Evolutionary conservation across 805 yeast species (phyloP).

Genomic region (Sugiyamaella qingdaonensis): DNA sequence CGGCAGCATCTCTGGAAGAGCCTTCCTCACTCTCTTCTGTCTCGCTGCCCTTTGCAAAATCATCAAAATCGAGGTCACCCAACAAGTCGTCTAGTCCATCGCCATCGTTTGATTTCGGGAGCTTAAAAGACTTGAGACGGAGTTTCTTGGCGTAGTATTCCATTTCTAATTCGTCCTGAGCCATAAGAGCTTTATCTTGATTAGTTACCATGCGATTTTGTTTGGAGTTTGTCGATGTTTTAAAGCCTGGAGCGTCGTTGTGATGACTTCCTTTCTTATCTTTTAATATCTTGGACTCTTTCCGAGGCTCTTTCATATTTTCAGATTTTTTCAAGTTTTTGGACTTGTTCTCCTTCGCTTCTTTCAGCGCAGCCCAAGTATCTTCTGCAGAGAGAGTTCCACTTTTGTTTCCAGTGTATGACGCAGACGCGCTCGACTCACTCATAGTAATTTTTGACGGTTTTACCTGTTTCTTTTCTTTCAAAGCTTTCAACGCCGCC

Average conservation of each 20-base stretch:
- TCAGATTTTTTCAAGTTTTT: no score
- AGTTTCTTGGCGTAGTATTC: slow-evolving; percentile 77
- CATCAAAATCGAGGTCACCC: slow-evolving; percentile 39
- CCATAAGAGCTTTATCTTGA: slow-evolving; percentile 46
- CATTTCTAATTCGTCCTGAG: slow-evolving; percentile 72
- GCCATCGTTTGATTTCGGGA: slow-evolving; percentile 48
- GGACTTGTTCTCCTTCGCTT: slow-evolving; percentile 20
- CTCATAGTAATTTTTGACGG: slow-evolving; percentile 20
- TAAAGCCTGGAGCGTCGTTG: background rate
- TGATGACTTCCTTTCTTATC: background rate
- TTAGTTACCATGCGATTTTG: slow-evolving; percentile 27
- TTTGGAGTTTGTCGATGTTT: slow-evolving; percentile 14
- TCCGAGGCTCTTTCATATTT: background rate
- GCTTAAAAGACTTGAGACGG: slow-evolving; percentile 57
- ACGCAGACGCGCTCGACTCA: slow-evolving; percentile 32
- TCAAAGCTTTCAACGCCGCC: slow-evolving; percentile 42
- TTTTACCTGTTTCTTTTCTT: slow-evolving; percentile 29
- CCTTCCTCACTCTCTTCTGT: slow-evolving; percentile 9
- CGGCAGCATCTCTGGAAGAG: slow-evolving; percentile 9
- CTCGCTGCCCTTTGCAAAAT: slow-evolving; percentile 20
- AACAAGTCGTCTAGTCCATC: slow-evolving; percentile 79
- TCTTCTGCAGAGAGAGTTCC: slow-evolving; percentile 19
- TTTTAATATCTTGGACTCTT: background rate
- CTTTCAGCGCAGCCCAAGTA: slow-evolving; percentile 26
- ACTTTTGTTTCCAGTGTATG: slow-evolving; percentile 12